A percentile compares a stretch with the other conserved stretches of the same genome.
phyloP scores from a whole-genome alignment of 768 basidiomycete species.

The Rhodotorula kratochvilovae region DNA sequence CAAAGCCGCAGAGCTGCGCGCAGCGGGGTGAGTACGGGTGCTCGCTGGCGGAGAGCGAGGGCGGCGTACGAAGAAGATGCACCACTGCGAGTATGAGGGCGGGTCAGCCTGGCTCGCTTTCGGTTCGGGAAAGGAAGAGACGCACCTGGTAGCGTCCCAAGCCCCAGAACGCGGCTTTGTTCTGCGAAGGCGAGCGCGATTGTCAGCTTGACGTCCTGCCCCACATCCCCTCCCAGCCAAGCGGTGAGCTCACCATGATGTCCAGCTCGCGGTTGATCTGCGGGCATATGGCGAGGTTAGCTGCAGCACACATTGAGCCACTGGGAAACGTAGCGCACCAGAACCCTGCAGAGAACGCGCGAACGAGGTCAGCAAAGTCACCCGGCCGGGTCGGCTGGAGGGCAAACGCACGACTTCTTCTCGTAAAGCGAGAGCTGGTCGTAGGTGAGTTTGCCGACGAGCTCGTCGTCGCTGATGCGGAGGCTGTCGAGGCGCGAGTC shows the following conservation, averaged over 20 bases:
- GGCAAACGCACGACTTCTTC: slow-evolving; percentile 43
- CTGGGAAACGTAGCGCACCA: neutral
- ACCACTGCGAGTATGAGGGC: slow-evolving; percentile 27
- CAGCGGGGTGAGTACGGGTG: neutral
- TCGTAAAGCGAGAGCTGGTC: slow-evolving; percentile 44
- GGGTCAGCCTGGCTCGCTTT: neutral
- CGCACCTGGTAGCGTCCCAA: slow-evolving; percentile 47
- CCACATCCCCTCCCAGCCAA: neutral
- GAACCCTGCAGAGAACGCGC: neutral
- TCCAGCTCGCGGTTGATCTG: slow-evolving; percentile 47
- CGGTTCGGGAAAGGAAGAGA: fast-evolving
- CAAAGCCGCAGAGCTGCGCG: slow-evolving; percentile 46
- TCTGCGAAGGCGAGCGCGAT: slow-evolving; percentile 2
- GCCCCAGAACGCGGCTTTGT: slow-evolving; percentile 19
- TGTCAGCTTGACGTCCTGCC: neutral
- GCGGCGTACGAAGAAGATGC: slow-evolving; percentile 43
- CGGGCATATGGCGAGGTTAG: neutral
- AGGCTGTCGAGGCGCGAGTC: slow-evolving; percentile 17
- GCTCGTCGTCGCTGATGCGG: slow-evolving; percentile 6
- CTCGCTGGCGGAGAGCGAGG: neutral
- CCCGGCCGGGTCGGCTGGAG: neutral
- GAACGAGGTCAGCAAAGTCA: neutral
- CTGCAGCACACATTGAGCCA: neutral
- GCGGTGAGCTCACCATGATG: slow-evolving; percentile 31
- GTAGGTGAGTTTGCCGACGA: slow-evolving; percentile 11